phyloP scores from a whole-genome alignment of 352 stramenopile genomes.

The Phytophthora chlamydospora region DNA sequence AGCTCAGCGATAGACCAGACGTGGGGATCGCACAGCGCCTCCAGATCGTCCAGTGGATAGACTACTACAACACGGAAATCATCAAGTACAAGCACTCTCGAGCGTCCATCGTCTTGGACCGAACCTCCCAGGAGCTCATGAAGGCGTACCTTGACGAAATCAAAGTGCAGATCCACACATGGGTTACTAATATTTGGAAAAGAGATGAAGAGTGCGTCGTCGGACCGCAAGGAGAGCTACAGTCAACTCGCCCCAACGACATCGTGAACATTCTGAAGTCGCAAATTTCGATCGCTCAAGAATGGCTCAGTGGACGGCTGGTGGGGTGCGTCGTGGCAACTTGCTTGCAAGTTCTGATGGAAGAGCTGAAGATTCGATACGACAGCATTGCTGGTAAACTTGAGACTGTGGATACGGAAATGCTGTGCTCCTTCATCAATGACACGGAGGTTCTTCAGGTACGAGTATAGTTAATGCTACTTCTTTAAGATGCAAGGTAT shows the following conservation, averaged over 20 bases:
- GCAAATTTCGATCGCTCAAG: constrained; percentile 84
- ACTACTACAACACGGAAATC: constrained; percentile 89
- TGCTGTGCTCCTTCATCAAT: constrained; percentile 89
- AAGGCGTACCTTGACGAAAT: constrained; percentile 78
- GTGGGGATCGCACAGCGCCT: constrained; percentile 76
- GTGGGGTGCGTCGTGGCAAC: constrained; percentile 73
- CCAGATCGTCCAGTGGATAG: constrained; percentile 88
- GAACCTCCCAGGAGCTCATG: constrained; percentile 79
- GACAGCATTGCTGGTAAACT: constrained; percentile 56
- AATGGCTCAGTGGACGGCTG: constrained; percentile 74
- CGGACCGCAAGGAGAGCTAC: constrained; percentile 63
- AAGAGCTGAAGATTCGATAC: constrained; percentile 74
- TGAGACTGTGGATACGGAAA: constrained; percentile 63
- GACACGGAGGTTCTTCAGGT: constrained; percentile 84
- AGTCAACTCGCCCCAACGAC: constrained; percentile 83
- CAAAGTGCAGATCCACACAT: constrained; percentile 78
- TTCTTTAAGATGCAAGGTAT: not conserved
- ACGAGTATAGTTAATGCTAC: not conserved
- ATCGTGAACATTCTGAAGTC: constrained; percentile 90
- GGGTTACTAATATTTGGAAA: constrained; percentile 88
- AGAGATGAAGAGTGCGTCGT: constrained; percentile 74
- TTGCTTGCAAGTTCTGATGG: constrained; percentile 77
- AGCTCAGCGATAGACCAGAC: constrained; percentile 61
- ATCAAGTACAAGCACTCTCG: constrained; percentile 83
- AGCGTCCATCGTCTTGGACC: constrained; percentile 68